phyloP scores from a whole-genome alignment of 164 flowering plant species.

The Magnolia sinica region DNA sequence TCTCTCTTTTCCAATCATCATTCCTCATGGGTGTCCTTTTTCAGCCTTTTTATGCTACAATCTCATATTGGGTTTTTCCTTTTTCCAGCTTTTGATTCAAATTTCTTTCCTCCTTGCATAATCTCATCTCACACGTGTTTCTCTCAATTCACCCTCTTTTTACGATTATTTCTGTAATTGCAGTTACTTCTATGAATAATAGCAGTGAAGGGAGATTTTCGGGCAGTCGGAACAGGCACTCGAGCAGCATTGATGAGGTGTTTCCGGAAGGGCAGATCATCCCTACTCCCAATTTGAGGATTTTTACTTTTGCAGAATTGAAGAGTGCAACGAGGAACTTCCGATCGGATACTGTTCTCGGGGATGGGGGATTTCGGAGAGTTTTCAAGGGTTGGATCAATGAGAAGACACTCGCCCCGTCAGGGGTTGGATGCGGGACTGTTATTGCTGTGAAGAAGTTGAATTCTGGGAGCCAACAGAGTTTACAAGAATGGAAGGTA shows the following conservation, averaged over 20 bases:
- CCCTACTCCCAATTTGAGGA: constrained; percentile 42
- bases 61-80: not conserved
- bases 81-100: not conserved
- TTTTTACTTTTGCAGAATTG: constrained; percentile 53
- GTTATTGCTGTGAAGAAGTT: constrained; percentile 68
- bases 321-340: constrained; percentile 54
- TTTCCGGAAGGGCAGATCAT: constrained; percentile 41
- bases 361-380: constrained; percentile 73
- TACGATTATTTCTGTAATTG: not conserved
- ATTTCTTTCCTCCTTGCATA: not conserved
- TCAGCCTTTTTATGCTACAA: not conserved
- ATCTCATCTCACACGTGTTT: not conserved
- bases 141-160: not conserved
- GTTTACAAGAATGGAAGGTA: constrained; percentile 74
- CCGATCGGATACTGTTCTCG: constrained; percentile 45
- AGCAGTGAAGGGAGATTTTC: not conserved
- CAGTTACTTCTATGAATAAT: not conserved
- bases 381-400: constrained; percentile 73
- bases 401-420: constrained; percentile 47
- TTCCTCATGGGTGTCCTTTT: not conserved
- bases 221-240: not conserved
- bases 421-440: constrained; percentile 46
- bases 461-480: constrained; percentile 58
- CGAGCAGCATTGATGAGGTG: constrained; percentile 20
- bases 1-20: not conserved